phyloP scores from a whole-genome alignment of 345 rosid species.

The Crucihimalaya himalaica region DNA sequence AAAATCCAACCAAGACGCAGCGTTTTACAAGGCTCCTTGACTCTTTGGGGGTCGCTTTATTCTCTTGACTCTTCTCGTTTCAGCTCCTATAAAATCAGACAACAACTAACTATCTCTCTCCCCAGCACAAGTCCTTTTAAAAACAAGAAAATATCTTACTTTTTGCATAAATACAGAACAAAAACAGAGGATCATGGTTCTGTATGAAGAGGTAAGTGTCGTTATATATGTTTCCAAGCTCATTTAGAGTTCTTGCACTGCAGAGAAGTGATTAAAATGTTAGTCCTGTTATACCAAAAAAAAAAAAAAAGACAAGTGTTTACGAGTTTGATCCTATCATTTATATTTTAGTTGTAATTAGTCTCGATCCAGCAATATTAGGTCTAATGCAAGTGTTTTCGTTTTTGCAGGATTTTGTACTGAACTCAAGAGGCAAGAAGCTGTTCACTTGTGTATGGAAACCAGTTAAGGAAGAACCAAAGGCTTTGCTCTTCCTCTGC shows the following conservation, averaged over 20 bases:
- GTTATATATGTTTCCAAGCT: conserved; percentile 3
- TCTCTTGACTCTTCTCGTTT: conserved; percentile 6
- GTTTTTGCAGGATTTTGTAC: conserved; percentile 46
- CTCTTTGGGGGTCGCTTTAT: background rate
- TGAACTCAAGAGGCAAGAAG: conserved; percentile 65
- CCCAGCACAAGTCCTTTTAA: background rate
- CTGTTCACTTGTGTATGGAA: conserved; percentile 84
- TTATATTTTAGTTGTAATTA: no score
- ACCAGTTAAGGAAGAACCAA: conserved; percentile 58
- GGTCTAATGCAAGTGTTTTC: background rate
- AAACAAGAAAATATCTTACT: background rate
- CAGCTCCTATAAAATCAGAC: conserved; percentile 24
- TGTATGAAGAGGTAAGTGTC: conserved; percentile 37
- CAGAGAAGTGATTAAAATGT: background rate
- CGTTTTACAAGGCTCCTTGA: background rate
- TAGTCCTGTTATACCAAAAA: background rate
- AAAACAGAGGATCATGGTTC: conserved; percentile 31
- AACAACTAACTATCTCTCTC: background rate
- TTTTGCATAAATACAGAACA: background rate
- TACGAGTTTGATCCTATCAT: background rate
- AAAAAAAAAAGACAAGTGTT: background rate
- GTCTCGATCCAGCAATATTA: background rate
- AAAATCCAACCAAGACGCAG: conserved; percentile 11
- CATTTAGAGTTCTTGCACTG: background rate
- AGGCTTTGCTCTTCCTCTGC: conserved; percentile 75